phyloP scores from a whole-genome alignment of 1,284 basidiomycete genomes.

The Boletus calvinii region DNA sequence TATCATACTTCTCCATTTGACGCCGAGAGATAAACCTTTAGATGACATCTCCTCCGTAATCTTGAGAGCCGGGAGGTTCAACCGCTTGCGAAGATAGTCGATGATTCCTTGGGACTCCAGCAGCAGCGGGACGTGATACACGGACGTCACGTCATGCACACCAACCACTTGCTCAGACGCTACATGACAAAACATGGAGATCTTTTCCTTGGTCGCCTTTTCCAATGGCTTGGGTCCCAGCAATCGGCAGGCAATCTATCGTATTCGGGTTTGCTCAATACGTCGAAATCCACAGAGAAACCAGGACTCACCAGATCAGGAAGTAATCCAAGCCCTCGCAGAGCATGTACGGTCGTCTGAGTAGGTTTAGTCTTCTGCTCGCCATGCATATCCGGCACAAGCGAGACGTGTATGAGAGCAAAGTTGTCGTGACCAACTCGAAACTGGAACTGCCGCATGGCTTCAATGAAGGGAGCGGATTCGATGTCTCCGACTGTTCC shows the following conservation, averaged over 20 bases:
- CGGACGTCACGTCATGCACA: slow-evolving; percentile 94
- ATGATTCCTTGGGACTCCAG: slow-evolving; percentile 92
- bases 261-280: not conserved
- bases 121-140: slow-evolving; percentile 96
- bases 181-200: slow-evolving; percentile 99
- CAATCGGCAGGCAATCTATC: slow-evolving; percentile 88
- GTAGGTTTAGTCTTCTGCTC: slow-evolving; percentile 99
- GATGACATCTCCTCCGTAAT: slow-evolving; percentile 58
- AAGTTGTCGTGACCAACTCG: slow-evolving; percentile 97
- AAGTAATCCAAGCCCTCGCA: slow-evolving; percentile 90
- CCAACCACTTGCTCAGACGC: slow-evolving; percentile 91
- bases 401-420: slow-evolving; percentile 96
- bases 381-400: slow-evolving; percentile 96
- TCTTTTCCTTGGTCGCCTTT: slow-evolving; percentile 88
- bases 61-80: slow-evolving; percentile 67
- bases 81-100: slow-evolving; percentile 78
- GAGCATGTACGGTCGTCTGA: slow-evolving; percentile 93
- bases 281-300: not conserved
- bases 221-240: slow-evolving; percentile 74
- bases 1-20: slow-evolving; percentile 85
- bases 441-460: slow-evolving; percentile 99
- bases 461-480: slow-evolving; percentile 96
- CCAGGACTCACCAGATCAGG: slow-evolving; percentile 80
- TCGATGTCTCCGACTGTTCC: slow-evolving; percentile 97
- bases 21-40: slow-evolving; percentile 65